A percentile compares a stretch with the other conserved stretches of the same genome.
These are phyloP conservation scores for Lepidium africanum DNA, from an alignment of 345 rosid genomes.

Conservation along the genomic window DNA sequence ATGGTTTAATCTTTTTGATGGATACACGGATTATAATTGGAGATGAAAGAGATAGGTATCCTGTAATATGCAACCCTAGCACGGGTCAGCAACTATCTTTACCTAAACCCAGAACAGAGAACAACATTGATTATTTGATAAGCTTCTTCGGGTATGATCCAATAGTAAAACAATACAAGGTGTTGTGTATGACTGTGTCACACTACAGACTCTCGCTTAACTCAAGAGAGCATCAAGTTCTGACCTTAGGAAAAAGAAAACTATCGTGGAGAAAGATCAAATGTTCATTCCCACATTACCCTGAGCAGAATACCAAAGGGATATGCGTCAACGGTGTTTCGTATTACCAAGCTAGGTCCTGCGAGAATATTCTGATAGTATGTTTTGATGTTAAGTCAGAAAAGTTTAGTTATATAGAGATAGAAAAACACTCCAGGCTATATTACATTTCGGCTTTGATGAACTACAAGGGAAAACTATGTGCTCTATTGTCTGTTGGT, in stretches of 20 bases:
- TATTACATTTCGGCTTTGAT: no score
- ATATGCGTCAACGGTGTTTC: background rate
- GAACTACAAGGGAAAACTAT: constrained; percentile 8
- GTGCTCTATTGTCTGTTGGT: background rate
- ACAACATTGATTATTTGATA: background rate
- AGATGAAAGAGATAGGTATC: no score
- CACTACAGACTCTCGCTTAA: background rate
- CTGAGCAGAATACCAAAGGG: background rate
- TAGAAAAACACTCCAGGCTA: background rate
- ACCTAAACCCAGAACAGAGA: background rate
- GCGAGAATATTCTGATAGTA: background rate
- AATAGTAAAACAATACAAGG: background rate
- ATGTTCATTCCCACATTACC: background rate
- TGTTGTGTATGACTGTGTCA: background rate
- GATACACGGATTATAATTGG: no score
- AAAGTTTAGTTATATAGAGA: background rate
- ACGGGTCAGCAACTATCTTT: background rate
- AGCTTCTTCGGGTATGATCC: constrained; percentile 15
- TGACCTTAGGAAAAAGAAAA: background rate
- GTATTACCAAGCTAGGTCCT: background rate
- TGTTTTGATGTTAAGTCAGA: constrained; percentile 7
- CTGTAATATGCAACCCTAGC: constrained; percentile 2
- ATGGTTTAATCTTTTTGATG: no score
- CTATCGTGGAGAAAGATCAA: background rate
- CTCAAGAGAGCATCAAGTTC: background rate